Evolutionary conservation across 2,329 filamentous ascomycete genomes (phyloP).

Genomic region (Neoarthrinium moseri): DNA sequence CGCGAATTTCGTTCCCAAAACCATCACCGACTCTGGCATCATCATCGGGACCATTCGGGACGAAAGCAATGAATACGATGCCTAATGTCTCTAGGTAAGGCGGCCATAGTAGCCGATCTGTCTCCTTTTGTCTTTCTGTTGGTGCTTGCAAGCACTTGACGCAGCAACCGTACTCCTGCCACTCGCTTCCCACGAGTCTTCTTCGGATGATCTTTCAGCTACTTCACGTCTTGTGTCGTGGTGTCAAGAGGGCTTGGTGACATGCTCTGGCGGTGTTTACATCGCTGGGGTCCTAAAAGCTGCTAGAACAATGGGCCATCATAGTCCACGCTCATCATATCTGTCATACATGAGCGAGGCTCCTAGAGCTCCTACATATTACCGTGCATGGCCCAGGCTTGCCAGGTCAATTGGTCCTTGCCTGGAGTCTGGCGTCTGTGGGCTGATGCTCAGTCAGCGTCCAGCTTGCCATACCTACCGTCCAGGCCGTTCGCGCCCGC

Average conservation of each 20-base stretch:
- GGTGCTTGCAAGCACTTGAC: background rate
- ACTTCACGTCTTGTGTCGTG: conserved; percentile 32
- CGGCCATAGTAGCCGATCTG: too few species aligned
- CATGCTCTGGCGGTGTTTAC: conserved; percentile 18
- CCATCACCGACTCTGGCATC: too few species aligned
- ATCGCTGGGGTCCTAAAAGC: conserved; percentile 19
- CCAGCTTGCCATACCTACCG: background rate
- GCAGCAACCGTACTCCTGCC: conserved; percentile 23
- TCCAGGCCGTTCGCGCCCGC: conserved; percentile 5
- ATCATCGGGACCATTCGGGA: too few species aligned
- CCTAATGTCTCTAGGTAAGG: too few species aligned
- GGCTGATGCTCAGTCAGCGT: conserved; percentile 2
- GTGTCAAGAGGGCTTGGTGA: conserved; percentile 28
- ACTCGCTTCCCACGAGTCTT: conserved; percentile 31
- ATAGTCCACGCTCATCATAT: conserved; percentile 50
- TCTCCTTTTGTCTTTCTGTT: background rate
- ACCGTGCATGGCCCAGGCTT: background rate
- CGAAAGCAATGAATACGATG: too few species aligned
- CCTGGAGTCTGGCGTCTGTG: background rate
- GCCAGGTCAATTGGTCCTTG: background rate
- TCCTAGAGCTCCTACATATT: conserved; percentile 49
- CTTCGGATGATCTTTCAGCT: conserved; percentile 26
- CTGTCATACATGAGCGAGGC: conserved; percentile 45
- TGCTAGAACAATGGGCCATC: conserved; percentile 51
- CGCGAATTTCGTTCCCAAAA: too few species aligned